These are phyloP conservation scores for Haematococcus lacustris DNA, from an alignment of 139 green algal species.

Conservation along the genomic window DNA sequence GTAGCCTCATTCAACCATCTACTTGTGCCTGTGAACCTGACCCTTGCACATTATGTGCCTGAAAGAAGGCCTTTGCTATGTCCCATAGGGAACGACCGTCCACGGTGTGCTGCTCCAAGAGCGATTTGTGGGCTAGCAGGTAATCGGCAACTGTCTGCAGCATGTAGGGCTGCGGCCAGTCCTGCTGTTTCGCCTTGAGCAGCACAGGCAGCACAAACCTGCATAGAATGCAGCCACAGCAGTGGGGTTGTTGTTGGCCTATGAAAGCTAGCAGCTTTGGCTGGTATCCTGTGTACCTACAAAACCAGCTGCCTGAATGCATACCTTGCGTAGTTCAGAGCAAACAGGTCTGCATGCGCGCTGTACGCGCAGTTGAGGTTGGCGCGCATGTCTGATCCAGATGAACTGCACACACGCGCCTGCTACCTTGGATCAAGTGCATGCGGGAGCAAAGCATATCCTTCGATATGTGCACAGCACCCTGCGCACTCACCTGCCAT, in stretches of 20 bases:
- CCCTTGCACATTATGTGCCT: neutral
- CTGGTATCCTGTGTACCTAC: too few relatives aligned
- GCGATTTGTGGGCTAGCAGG: slow-evolving; percentile 1
- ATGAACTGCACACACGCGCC: neutral
- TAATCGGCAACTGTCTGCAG: neutral
- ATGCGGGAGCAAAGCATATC: too few relatives aligned
- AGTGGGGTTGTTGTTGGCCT: too few relatives aligned
- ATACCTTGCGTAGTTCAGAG: neutral
- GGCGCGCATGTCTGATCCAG: neutral
- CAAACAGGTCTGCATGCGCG: slow-evolving; percentile 5
- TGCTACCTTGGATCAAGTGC: too few relatives aligned
- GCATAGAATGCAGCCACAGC: neutral
- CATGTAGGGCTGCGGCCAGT: slow-evolving; percentile 5
- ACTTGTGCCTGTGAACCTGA: too few relatives aligned
- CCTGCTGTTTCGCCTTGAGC: neutral
- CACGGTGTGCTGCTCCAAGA: neutral
- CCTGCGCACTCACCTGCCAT: neutral
- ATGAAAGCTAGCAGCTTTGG: too few relatives aligned
- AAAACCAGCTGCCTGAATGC: too few relatives aligned
- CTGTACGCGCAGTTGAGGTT: slow-evolving; percentile 4
- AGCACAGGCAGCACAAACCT: slow-evolving; percentile 5
- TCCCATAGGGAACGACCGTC: neutral
- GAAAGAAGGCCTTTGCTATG: neutral
- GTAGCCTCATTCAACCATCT: too few relatives aligned
- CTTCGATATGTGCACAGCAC: too few relatives aligned